Base-by-base conservation (phyloP, 768 basidiomycete genomes). In the Xerocomellus intermedius region DNA sequence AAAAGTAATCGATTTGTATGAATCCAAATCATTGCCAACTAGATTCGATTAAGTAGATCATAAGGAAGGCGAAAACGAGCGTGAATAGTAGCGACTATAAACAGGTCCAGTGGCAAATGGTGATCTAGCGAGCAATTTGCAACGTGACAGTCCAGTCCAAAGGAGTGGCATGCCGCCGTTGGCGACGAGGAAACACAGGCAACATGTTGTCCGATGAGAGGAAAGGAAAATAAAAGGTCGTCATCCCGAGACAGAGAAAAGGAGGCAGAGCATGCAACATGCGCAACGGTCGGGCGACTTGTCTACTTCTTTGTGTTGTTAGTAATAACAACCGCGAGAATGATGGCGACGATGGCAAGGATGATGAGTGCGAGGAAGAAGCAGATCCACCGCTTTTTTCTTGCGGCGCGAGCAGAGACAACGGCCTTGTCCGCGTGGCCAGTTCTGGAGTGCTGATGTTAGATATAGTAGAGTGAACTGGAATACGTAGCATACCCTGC, bases 361-460 rank as follows among this genome's bases (percentile, higher is more conserved):
- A 94, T 65, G 54, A 91, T 66, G 52, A 94, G 65, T 52, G 73
- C 67, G 56, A 93, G 83, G 73, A 84, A 68, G 79, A 96, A 96
- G 75, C 95, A 98, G 69, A 96, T 95, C 94, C 94, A 97, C 65
- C 94, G 86, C 82, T 96, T 98, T 74, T 87, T 92, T 56, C 96
- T 86, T 21, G 96, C 96, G 32, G 87, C 82, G 30, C 89, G 82
- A 21, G 96, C 96, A 36, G 89, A 92, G 36, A 74, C 77, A 49
- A 98, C 89, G 8, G 95, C 96, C 65, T 89, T 90, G 44, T 89
- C 84, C 1, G 93, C 91, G 69, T 97, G 89, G 58, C 80, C 77
- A 48, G 93, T 73, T 56, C 94, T 97, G 63, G 7, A 38, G 41
- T 16, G 33, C 32, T 45, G 12, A 42, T 0, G 24, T 56, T 61